Conservation (phyloP, 768 basidiomycete species). For the Astraeus odoratus region DNA sequence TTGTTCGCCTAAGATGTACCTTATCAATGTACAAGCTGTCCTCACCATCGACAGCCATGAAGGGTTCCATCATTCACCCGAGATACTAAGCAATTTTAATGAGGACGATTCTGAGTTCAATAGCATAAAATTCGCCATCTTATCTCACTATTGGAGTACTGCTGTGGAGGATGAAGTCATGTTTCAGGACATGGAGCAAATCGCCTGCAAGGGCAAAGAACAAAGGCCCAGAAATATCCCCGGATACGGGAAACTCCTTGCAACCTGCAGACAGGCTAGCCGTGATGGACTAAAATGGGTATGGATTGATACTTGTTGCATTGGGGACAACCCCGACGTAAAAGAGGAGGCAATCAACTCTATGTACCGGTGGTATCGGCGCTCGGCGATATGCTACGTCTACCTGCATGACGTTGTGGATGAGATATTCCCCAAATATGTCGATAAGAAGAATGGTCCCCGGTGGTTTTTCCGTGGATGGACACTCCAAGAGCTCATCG, state of each 20-base stretch:
- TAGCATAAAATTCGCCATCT: slow-evolving; percentile 1
- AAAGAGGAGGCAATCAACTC: slow-evolving; percentile 15
- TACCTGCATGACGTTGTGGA: slow-evolving; percentile 9
- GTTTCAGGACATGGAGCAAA: neutral
- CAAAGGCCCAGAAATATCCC: no score
- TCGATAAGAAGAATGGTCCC: neutral
- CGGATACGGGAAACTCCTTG: neutral
- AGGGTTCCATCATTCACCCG: neutral
- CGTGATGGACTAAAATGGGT: slow-evolving; percentile 3
- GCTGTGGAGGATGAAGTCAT: neutral
- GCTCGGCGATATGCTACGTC: slow-evolving; percentile 10
- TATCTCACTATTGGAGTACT: slow-evolving; percentile 4
- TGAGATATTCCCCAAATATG: neutral
- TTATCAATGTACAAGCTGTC: neutral
- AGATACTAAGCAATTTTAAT: neutral
- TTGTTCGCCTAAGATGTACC: neutral
- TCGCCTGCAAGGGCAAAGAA: neutral
- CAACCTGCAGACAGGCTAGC: neutral
- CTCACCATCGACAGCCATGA: neutral
- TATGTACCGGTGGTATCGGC: slow-evolving; percentile 16
- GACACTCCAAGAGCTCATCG: slow-evolving; percentile 7
- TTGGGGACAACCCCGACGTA: slow-evolving; percentile 10
- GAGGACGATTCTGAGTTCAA: neutral
- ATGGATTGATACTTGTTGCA: slow-evolving; percentile 14
- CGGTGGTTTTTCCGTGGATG: slow-evolving; percentile 15